Evolutionary conservation across 192 early-diverging fungal species (phyloP).

Genomic region (Obelidium mucronatum): DNA sequence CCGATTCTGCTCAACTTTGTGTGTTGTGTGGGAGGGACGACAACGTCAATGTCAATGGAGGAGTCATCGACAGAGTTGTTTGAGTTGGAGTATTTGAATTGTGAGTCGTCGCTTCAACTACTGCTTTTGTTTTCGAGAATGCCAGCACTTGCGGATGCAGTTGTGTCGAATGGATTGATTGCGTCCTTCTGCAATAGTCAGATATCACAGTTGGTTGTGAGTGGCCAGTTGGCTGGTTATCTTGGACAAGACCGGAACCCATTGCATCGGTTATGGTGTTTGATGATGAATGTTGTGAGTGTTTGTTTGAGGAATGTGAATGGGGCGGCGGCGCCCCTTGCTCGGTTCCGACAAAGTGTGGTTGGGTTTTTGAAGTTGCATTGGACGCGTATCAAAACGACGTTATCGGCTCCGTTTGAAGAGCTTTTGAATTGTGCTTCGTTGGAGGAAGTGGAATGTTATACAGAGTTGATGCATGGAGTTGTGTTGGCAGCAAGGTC

Average conservation of each 20-base stretch:
- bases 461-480: conserved; percentile 18
- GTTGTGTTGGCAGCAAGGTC: background rate
- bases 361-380: conserved; percentile 50
- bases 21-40: background rate
- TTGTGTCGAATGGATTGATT: conserved; percentile 35
- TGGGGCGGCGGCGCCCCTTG: background rate
- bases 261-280: conserved; percentile 56
- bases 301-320: conserved; percentile 15
- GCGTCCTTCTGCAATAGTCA: conserved; percentile 34
- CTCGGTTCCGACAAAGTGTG: conserved; percentile 33
- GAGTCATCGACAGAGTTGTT: background rate
- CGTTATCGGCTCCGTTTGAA: conserved; percentile 27
- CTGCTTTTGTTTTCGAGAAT: conserved; percentile 20
- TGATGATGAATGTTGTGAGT: conserved; percentile 43
- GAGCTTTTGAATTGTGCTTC: background rate
- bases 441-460: conserved; percentile 26
- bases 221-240: background rate
- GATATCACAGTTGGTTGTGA: conserved; percentile 42
- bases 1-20: conserved; percentile 8
- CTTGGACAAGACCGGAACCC: conserved; percentile 34
- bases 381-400: conserved; percentile 40
- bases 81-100: conserved; percentile 10
- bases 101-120: background rate
- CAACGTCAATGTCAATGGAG: too few species aligned
- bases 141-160: background rate